Conservation (phyloP, 805 yeast species). For the Candida argentea region DNA sequence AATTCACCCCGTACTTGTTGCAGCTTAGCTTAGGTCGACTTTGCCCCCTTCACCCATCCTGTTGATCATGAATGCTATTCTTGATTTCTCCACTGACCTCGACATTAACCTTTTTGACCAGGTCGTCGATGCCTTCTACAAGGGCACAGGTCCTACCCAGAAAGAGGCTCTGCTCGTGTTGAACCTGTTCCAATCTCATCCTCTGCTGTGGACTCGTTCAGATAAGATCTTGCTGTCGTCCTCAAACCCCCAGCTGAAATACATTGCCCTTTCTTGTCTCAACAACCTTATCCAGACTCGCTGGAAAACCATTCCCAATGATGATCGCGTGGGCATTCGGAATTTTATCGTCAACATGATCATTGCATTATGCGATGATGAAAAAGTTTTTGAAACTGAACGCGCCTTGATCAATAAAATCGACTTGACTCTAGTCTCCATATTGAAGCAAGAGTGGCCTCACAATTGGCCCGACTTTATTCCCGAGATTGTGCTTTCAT, state of each 20-base stretch:
- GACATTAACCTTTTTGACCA: slow-evolving; percentile 74
- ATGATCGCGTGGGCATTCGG: slow-evolving; percentile 86
- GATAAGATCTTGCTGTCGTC: slow-evolving; percentile 79
- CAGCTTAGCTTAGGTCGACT: too few relatives aligned
- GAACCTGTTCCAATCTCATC: slow-evolving; percentile 82
- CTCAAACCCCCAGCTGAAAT: slow-evolving; percentile 77
- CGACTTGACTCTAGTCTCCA: slow-evolving; percentile 87
- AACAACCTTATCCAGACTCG: slow-evolving; percentile 84
- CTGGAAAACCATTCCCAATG: slow-evolving; percentile 88
- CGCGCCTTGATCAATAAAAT: slow-evolving; percentile 85
- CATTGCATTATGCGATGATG: slow-evolving; percentile 81
- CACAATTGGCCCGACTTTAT: slow-evolving; percentile 96
- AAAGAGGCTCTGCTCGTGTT: slow-evolving; percentile 61
- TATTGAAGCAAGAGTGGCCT: slow-evolving; percentile 98
- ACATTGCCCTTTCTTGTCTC: slow-evolving; percentile 80
- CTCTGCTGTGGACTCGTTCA: slow-evolving; percentile 92
- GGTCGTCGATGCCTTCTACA: slow-evolving; percentile 77
- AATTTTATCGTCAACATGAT: slow-evolving; percentile 92
- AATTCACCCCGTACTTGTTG: too few relatives aligned
- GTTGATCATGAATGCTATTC: slow-evolving; percentile 64
- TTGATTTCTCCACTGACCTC: slow-evolving; percentile 78
- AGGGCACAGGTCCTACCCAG: slow-evolving; percentile 62
- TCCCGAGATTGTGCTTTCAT: slow-evolving; percentile 82
- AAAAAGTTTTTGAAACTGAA: slow-evolving; percentile 55
- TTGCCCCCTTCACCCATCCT: slow-evolving; percentile 1